Evolutionary conservation across 116 monocot species (phyloP).

Genomic region (Papilionanthe hybrid): DNA sequence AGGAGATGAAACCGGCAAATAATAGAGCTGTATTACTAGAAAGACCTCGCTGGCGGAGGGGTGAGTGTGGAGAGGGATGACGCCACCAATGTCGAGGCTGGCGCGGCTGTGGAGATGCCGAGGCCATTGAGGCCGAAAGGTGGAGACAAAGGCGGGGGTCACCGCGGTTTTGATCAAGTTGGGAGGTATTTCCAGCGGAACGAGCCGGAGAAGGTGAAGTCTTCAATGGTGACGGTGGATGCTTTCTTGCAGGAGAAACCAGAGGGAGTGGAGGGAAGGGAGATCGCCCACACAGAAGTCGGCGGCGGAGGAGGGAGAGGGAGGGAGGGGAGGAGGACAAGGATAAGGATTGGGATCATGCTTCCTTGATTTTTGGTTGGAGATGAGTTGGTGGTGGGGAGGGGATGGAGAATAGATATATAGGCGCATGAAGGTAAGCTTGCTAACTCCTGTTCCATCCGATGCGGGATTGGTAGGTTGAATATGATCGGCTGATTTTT

Average conservation of each 20-base stretch:
- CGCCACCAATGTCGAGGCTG: constrained; percentile 29
- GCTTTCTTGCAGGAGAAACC: constrained; percentile 34
- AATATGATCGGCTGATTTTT: too few species aligned
- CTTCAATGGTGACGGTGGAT: constrained; percentile 16
- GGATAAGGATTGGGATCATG: background rate
- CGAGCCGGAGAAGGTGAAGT: constrained; percentile 22
- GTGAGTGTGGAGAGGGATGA: constrained; percentile 47
- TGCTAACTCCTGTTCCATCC: too few species aligned
- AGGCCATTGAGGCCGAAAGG: constrained; percentile 12
- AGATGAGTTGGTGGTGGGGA: background rate
- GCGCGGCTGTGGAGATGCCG: constrained; percentile 35
- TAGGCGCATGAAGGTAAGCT: too few species aligned
- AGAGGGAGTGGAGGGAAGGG: background rate
- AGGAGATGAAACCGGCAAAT: constrained; percentile 34
- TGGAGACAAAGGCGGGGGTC: constrained; percentile 34
- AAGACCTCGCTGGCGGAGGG: constrained; percentile 36
- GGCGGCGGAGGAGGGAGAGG: constrained; percentile 3
- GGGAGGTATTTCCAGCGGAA: constrained; percentile 9
- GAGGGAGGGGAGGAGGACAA: constrained; percentile 17
- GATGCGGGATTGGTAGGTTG: too few species aligned
- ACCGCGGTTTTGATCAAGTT: constrained; percentile 25
- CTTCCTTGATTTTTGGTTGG: background rate
- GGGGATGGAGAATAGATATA: background rate
- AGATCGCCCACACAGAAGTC: constrained; percentile 47
- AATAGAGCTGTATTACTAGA: constrained; percentile 24